Percentiles rank a stretch among this genome's conserved stretches.
Conservation (phyloP, 2,329 filamentous ascomycete genomes). For the Fusarium sp. region DNA sequence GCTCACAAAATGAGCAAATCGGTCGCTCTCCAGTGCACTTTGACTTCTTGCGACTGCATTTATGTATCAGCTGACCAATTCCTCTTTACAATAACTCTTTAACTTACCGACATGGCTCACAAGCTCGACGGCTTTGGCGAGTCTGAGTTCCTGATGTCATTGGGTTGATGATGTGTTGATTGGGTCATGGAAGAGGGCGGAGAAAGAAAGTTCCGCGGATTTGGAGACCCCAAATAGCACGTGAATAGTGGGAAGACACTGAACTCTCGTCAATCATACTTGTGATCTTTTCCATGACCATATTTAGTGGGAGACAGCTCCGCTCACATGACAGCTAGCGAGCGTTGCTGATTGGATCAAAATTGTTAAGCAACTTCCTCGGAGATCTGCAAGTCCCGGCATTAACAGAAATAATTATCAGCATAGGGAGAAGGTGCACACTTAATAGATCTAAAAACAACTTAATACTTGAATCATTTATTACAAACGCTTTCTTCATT, state of each 20-base stretch:
- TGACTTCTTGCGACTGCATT: background rate
- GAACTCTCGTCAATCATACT: background rate
- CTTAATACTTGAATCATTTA: background rate
- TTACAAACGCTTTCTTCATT: too few relatives aligned
- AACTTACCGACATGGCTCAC: slow-evolving; percentile 9
- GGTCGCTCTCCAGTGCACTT: slow-evolving; percentile 13
- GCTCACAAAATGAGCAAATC: slow-evolving; percentile 5
- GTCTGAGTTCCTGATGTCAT: background rate
- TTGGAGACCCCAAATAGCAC: background rate
- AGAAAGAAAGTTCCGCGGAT: background rate
- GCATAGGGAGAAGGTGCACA: too few relatives aligned
- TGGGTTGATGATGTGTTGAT: background rate
- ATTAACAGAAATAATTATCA: background rate
- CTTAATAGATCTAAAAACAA: too few relatives aligned
- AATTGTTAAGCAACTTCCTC: background rate
- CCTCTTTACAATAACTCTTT: too few relatives aligned
- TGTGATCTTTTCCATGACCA: rapidly evolving
- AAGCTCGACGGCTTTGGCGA: background rate
- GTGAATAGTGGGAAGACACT: background rate
- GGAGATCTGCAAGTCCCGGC: background rate
- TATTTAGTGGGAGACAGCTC: background rate
- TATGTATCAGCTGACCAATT: background rate
- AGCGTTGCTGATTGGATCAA: background rate
- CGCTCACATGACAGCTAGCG: background rate
- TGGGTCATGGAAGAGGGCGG: background rate